Percentiles rank a stretch among this genome's conserved stretches.
These are phyloP conservation scores for Euphrasia confusa DNA, from an alignment of 257 asterid species.

Conservation along the genomic window DNA sequence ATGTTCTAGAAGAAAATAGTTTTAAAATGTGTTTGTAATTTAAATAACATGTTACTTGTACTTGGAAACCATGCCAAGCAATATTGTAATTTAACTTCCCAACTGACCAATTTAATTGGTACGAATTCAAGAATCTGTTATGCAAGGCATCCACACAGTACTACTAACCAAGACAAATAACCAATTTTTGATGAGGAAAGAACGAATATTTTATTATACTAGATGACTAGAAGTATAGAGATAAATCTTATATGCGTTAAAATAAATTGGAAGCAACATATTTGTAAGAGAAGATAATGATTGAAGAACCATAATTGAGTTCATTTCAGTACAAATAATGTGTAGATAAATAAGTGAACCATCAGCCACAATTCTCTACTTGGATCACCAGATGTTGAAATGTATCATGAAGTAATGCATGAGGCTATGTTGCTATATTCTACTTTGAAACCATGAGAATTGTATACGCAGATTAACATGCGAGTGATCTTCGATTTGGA, in stretches of 20 bases:
- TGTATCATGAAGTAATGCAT: neutral
- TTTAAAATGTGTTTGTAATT: slow-evolving; percentile 8
- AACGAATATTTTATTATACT: neutral
- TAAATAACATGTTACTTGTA: neutral
- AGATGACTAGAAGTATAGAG: neutral
- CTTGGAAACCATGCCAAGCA: slow-evolving; percentile 15
- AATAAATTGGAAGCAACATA: slow-evolving; percentile 1
- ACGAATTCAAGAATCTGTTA: neutral
- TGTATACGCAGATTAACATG: neutral
- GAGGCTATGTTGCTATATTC: slow-evolving; percentile 12
- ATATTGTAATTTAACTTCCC: slow-evolving; percentile 5
- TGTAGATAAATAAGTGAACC: neutral
- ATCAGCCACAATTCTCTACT: neutral
- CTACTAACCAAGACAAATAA: slow-evolving; percentile 5
- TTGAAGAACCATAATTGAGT: neutral
- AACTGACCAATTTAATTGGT: neutral
- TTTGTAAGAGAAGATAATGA: slow-evolving; percentile 3
- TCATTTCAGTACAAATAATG: neutral
- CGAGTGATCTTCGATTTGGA: neutral
- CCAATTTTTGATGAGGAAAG: neutral
- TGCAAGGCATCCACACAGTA: neutral
- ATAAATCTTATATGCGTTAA: neutral
- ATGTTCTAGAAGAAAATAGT: neutral
- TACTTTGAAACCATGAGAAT: neutral
- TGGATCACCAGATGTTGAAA: slow-evolving; percentile 13